These are phyloP conservation scores for Plasmodium knowlesi DNA, from an alignment of 169 alveolate species.

Conservation along the genomic window DNA sequence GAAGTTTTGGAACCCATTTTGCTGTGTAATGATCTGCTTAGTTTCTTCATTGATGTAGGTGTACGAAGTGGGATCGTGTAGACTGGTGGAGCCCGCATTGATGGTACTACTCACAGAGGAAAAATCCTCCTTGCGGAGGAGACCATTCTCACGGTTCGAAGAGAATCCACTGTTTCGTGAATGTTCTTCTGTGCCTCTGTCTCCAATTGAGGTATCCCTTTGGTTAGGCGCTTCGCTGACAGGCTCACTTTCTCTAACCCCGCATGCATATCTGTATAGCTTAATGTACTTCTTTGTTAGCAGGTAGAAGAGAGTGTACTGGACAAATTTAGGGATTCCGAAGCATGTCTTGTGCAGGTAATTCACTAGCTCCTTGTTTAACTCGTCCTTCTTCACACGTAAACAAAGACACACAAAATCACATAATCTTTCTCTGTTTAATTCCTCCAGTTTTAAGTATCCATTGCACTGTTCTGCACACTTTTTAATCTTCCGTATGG, in stretches of 20 bases:
- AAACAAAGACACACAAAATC: constrained; percentile 75
- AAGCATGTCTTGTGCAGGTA: constrained; percentile 77
- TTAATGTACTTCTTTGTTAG: constrained; percentile 66
- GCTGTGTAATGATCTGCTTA: constrained; percentile 22
- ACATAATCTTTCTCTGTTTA: constrained; percentile 60
- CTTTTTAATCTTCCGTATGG: constrained; percentile 64
- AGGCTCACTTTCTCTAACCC: neutral
- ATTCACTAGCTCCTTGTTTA: constrained; percentile 71
- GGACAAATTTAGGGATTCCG: constrained; percentile 79
- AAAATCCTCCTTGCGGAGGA: too few relatives aligned
- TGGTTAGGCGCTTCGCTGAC: neutral
- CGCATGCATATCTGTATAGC: neutral
- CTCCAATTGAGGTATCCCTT: neutral
- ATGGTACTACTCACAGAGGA: neutral
- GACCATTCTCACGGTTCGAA: too few relatives aligned
- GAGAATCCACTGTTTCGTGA: too few relatives aligned
- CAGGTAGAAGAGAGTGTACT: constrained; percentile 74
- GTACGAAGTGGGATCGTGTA: neutral
- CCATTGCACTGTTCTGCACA: constrained; percentile 80
- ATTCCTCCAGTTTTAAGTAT: constrained; percentile 73
- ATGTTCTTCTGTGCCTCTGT: neutral
- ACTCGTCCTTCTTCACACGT: constrained; percentile 38
- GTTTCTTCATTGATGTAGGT: constrained; percentile 11
- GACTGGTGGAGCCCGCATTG: neutral
- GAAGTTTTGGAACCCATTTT: constrained; percentile 7